Percentiles rank a stretch among this genome's conserved stretches.
Evolutionary conservation across 345 rosid species (phyloP).

Genomic region (Durio zibethinus): DNA sequence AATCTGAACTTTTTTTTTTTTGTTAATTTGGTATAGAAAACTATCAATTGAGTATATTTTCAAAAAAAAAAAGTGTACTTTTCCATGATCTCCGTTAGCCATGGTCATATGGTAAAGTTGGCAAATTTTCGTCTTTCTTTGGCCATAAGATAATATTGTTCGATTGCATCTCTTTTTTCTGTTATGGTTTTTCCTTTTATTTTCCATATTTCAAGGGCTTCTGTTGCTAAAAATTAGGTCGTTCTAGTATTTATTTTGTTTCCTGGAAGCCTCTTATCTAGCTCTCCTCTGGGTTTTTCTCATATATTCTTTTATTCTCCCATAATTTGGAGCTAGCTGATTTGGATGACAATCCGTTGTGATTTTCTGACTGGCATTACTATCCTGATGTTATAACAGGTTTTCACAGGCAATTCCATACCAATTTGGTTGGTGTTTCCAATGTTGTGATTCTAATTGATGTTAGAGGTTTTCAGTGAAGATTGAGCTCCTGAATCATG

Average conservation of each 20-base stretch:
- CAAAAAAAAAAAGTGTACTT: not conserved
- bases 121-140: not conserved
- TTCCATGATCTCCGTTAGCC: not conserved
- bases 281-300: not conserved
- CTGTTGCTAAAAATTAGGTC: constrained; percentile 32
- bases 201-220: constrained; percentile 31
- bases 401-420: constrained; percentile 8
- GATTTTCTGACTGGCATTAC: not conserved
- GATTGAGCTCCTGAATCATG: constrained; percentile 43
- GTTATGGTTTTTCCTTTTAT: constrained; percentile 17
- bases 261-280: constrained; percentile 9
- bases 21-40: not conserved
- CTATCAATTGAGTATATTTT: not conserved
- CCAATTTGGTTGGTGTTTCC: constrained; percentile 3
- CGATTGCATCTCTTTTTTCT: not conserved
- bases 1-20: not conserved
- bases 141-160: not conserved
- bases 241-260: constrained; percentile 13
- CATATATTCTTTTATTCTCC: not conserved
- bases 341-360: not conserved
- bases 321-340: not conserved
- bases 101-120: constrained; percentile 13
- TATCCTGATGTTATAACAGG: constrained; percentile 22
- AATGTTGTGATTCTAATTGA: constrained; percentile 24
- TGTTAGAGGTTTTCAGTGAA: constrained; percentile 32